phyloP scores from a whole-genome alignment of 192 early-diverging fungal species.

The Coemansia sp. region DNA sequence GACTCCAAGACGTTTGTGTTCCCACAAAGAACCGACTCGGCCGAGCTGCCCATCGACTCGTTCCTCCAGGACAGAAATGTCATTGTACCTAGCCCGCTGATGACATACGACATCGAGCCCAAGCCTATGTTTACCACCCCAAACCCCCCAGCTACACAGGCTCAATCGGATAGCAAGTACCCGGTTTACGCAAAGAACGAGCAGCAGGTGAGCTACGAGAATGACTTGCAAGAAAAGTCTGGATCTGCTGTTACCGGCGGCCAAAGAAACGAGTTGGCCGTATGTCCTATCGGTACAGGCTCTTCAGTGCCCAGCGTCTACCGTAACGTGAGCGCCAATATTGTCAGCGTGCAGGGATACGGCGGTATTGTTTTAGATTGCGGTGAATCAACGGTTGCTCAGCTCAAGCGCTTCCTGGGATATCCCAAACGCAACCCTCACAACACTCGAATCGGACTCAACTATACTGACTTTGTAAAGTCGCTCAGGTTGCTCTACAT shows the following conservation, averaged over 20 bases:
- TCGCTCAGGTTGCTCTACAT: constrained; percentile 75
- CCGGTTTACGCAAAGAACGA: not conserved
- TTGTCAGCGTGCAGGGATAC: constrained; percentile 61
- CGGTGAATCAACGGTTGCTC: constrained; percentile 86
- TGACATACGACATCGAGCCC: constrained; percentile 62
- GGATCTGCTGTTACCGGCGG: not conserved
- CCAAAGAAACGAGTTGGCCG: constrained; percentile 13
- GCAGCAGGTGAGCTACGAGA: not conserved
- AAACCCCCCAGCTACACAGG: not conserved
- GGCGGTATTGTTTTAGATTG: constrained; percentile 79
- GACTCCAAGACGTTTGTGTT: constrained; percentile 64
- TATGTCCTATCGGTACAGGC: constrained; percentile 85
- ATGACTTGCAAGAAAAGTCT: too few relatives aligned
- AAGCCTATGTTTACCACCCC: constrained; percentile 27
- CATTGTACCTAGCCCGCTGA: constrained; percentile 29
- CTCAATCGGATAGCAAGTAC: not conserved
- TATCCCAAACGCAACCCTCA: constrained; percentile 31
- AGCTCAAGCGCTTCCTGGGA: constrained; percentile 74
- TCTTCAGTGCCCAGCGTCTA: constrained; percentile 84
- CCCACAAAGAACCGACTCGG: constrained; percentile 58
- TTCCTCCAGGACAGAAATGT: constrained; percentile 14
- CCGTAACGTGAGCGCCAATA: constrained; percentile 87
- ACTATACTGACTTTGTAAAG: constrained; percentile 52
- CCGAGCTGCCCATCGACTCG: constrained; percentile 29
- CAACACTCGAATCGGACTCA: constrained; percentile 38